A percentile compares a stretch with the other conserved stretches of the same genome.
Conservation (phyloP, 2,329 filamentous ascomycete genomes). For the Madurella mycetomatis region DNA sequence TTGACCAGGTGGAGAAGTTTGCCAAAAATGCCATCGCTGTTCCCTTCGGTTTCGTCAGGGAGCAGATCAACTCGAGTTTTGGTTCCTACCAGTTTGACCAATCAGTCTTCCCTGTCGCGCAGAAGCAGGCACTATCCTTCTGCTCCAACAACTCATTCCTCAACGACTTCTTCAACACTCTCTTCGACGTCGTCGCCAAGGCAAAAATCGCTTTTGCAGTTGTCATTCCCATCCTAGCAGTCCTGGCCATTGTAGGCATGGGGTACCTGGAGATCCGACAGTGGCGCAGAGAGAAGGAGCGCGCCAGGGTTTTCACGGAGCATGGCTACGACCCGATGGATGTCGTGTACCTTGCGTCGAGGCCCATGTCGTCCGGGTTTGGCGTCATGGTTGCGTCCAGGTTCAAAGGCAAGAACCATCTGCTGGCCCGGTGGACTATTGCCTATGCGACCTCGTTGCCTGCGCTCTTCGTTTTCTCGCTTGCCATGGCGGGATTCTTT, state of each 20-base stretch:
- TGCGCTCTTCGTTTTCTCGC: slow-evolving; percentile 79
- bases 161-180: slow-evolving; percentile 72
- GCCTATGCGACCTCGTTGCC: slow-evolving; percentile 83
- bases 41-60: slow-evolving; percentile 77
- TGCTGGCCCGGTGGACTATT: slow-evolving; percentile 74
- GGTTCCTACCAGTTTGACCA: slow-evolving; percentile 73
- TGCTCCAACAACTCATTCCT: slow-evolving; percentile 83
- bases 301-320: slow-evolving; percentile 60
- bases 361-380: slow-evolving; percentile 67
- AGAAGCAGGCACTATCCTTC: slow-evolving; percentile 78
- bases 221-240: slow-evolving; percentile 66
- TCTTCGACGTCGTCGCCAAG: slow-evolving; percentile 61
- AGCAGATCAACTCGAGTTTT: slow-evolving; percentile 65
- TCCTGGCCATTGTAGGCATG: slow-evolving; percentile 73
- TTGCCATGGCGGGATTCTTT: slow-evolving; percentile 77
- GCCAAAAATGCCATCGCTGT: slow-evolving; percentile 68
- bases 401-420: slow-evolving; percentile 62
- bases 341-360: slow-evolving; percentile 79
- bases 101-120: slow-evolving; percentile 72
- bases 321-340: slow-evolving; percentile 77
- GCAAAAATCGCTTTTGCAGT: slow-evolving; percentile 72
- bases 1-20: slow-evolving; percentile 77
- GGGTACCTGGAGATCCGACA: slow-evolving; percentile 73
- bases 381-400: slow-evolving; percentile 67
- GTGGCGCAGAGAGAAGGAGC: slow-evolving; percentile 68